These are phyloP conservation scores for Pseudozyma thailandica DNA, from an alignment of 1,284 basidiomycete genomes.

Conservation along the genomic window DNA sequence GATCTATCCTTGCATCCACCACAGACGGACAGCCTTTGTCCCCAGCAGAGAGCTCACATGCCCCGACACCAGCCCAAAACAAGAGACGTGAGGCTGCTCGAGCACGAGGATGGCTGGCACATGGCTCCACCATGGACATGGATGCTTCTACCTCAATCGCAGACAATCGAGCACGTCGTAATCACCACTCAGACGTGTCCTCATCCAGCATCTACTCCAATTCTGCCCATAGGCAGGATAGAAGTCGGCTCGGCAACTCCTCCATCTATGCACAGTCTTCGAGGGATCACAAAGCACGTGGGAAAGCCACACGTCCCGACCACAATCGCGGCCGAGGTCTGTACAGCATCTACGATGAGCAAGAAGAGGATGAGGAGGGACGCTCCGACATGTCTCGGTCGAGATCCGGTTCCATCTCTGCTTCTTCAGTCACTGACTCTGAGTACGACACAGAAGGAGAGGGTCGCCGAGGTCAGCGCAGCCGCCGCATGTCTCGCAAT, in stretches of 20 bases:
- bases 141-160: slow-evolving; percentile 1
- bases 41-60: slow-evolving; percentile 2
- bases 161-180: neutral
- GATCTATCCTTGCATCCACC: slow-evolving; percentile 9
- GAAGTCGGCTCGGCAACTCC: slow-evolving; percentile 18
- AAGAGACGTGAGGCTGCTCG: slow-evolving; percentile 22
- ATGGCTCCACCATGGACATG: slow-evolving; percentile 40
- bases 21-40: slow-evolving; percentile 2
- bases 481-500: slow-evolving; percentile 37
- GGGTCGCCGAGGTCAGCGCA: slow-evolving; percentile 22
- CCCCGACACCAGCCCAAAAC: slow-evolving; percentile 15
- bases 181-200: neutral
- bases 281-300: slow-evolving; percentile 19
- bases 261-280: slow-evolving; percentile 25
- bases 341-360: slow-evolving; percentile 44
- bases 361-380: slow-evolving; percentile 19
- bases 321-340: slow-evolving; percentile 23
- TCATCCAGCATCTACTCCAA: slow-evolving; percentile 24
- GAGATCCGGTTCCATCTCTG: slow-evolving; percentile 35
- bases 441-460: slow-evolving; percentile 42
- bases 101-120: slow-evolving; percentile 49
- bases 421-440: slow-evolving; percentile 48
- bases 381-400: slow-evolving; percentile 43
- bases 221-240: slow-evolving; percentile 7
- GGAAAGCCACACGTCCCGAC: slow-evolving; percentile 7